Conservation (phyloP, 2,329 filamentous ascomycete species). For the Penicillium fuscoglaucum region DNA sequence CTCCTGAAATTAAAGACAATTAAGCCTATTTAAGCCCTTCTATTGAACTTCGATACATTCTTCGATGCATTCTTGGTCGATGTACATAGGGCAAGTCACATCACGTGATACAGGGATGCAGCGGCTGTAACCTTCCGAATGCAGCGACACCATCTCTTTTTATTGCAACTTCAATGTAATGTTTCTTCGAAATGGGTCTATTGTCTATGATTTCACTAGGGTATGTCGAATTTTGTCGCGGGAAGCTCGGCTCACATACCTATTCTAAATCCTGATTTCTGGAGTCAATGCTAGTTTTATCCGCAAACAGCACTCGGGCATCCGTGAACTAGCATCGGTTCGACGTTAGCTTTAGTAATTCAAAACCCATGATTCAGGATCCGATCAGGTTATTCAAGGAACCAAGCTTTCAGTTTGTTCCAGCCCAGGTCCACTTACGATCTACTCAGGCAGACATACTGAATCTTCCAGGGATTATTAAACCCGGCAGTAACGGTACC, state of each 20-base stretch:
- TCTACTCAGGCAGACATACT: not conserved
- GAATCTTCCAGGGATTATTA: not conserved
- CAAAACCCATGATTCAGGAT: not conserved
- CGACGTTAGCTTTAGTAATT: conserved; percentile 2
- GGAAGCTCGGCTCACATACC: not conserved
- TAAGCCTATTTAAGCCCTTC: not conserved
- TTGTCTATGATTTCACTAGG: not conserved
- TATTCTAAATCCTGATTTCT: not conserved
- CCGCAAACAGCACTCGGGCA: conserved; percentile 20
- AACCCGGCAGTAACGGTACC: conserved; percentile 21
- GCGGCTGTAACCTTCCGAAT: conserved; percentile 27
- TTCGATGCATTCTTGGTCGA: not conserved
- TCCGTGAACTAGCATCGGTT: conserved; percentile 5
- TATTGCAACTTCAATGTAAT: conserved; percentile 13
- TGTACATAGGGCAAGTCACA: not conserved
- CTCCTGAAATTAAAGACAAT: not conserved
- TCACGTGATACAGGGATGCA: conserved; percentile 18
- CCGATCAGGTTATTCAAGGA: conserved; percentile 3
- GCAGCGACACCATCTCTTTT: conserved; percentile 8
- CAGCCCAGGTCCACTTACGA: not conserved
- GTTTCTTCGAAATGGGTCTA: not conserved
- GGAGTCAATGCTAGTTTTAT: not conserved
- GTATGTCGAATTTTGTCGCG: not conserved
- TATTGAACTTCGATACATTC: not conserved
- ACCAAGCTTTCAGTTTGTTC: not conserved